phyloP scores from a whole-genome alignment of 257 asterid genomes.

The Phtheirospermum japonicum region DNA sequence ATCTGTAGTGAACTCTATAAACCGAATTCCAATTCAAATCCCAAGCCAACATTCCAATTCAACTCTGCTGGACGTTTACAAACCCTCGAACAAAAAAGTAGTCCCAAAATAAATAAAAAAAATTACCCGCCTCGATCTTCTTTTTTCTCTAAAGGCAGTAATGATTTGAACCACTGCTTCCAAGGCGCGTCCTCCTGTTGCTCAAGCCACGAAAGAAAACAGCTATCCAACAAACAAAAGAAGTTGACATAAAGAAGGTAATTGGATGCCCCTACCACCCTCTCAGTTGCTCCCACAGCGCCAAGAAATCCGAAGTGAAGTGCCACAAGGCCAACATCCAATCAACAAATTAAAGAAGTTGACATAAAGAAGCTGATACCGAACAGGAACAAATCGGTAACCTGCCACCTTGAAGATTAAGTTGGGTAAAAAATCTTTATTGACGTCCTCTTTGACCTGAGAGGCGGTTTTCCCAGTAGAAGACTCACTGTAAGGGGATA shows the following conservation, averaged over 20 bases:
- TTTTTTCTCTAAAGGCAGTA: conserved; percentile 42
- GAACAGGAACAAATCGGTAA: conserved; percentile 70
- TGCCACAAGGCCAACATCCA: no score
- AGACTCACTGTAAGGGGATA: conserved; percentile 78
- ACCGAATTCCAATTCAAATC: not conserved
- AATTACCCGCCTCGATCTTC: conserved; percentile 32
- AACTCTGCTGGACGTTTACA: not conserved
- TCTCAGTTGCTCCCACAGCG: no score
- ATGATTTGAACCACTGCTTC: conserved; percentile 67
- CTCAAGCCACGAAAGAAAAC: conserved; percentile 84
- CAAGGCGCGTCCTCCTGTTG: conserved; percentile 83
- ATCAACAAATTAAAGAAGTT: conserved; percentile 56
- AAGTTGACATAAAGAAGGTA: conserved; percentile 18
- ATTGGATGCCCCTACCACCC: no score
- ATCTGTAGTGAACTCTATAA: not conserved
- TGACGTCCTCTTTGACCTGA: conserved; percentile 78
- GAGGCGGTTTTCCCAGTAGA: conserved; percentile 60
- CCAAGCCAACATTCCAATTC: not conserved
- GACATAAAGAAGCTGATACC: conserved; percentile 43
- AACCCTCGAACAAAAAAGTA: not conserved
- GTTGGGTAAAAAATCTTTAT: conserved; percentile 76
- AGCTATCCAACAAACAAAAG: conserved; percentile 83
- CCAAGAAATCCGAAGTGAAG: no score
- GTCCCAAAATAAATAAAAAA: not conserved
- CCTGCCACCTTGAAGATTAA: conserved; percentile 67